Conservation (phyloP, 805 yeast genomes). For the Hanseniaspora nectarophila region DNA sequence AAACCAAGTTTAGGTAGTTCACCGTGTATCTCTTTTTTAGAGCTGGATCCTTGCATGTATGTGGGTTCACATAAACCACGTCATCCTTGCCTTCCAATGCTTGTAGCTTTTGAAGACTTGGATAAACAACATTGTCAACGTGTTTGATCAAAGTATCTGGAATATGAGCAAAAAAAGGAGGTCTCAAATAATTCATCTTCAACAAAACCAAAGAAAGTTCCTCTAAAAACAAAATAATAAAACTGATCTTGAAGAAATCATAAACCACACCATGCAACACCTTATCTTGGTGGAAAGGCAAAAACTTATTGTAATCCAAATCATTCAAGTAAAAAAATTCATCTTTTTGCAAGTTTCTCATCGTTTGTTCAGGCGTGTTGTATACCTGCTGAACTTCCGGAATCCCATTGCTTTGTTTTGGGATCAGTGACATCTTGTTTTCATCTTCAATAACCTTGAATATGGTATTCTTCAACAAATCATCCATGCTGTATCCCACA, state of each 20-base stretch:
- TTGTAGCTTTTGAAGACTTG: neutral
- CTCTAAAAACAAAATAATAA: neutral
- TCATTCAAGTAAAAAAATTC: neutral
- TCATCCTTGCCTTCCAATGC: neutral
- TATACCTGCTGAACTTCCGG: neutral
- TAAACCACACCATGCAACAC: neutral
- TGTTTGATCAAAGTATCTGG: conserved; percentile 11
- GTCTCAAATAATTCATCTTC: conserved; percentile 4
- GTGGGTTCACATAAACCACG: conserved; percentile 1
- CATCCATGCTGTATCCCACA: neutral
- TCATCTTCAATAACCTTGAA: conserved; percentile 11
- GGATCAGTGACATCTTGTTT: neutral
- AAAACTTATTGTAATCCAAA: neutral
- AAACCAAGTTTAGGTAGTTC: neutral
- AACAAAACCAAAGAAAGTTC: neutral
- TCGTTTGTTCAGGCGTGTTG: neutral
- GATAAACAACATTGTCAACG: neutral
- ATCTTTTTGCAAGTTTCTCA: neutral
- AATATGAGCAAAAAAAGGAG: conserved; percentile 13
- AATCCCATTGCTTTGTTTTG: neutral
- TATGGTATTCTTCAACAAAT: conserved; percentile 4
- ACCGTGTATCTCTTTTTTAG: neutral
- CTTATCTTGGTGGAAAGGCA: conserved; percentile 9
- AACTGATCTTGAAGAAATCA: conserved; percentile 7
- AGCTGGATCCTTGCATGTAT: neutral